Conservation (phyloP, 768 basidiomycete species). For the Phallus indusiatus region DNA sequence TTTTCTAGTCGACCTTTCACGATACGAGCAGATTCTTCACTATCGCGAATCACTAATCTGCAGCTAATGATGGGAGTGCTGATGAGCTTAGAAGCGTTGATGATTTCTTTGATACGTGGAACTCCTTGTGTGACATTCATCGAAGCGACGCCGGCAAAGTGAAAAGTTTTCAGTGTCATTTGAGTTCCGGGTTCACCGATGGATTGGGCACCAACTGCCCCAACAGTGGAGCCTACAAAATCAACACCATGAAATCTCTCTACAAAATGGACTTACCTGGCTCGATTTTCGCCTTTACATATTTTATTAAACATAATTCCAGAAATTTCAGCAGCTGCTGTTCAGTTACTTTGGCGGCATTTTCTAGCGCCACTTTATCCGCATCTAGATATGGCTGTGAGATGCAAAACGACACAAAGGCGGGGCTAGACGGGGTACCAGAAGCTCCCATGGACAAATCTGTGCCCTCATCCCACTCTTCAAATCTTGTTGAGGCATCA, state of each 20-base stretch:
- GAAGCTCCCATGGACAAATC: constrained; percentile 70
- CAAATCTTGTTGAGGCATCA: constrained; percentile 63
- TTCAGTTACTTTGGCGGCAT: constrained; percentile 82
- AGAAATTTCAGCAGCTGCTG: constrained; percentile 72
- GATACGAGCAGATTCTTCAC: constrained; percentile 92
- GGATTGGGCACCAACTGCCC: constrained; percentile 96
- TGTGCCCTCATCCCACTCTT: constrained; percentile 70
- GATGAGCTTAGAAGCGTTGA: constrained; percentile 96
- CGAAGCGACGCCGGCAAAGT: constrained; percentile 98
- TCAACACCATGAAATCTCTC: not conserved
- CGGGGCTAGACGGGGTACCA: constrained; percentile 31
- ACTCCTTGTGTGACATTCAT: constrained; percentile 99
- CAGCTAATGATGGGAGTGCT: constrained; percentile 98
- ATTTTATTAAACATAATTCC: constrained; percentile 82
- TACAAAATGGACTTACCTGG: constrained; percentile 45
- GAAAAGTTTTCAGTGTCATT: constrained; percentile 99
- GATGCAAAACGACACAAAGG: not conserved
- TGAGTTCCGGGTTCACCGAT: constrained; percentile 99
- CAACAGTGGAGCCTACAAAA: constrained; percentile 81
- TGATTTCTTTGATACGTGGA: constrained; percentile 99
- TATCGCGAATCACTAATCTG: constrained; percentile 74
- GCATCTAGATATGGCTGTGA: constrained; percentile 33
- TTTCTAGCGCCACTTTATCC: constrained; percentile 72
- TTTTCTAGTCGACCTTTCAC: constrained; percentile 96
- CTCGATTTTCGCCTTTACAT: constrained; percentile 93